Conservation (phyloP, 805 yeast genomes). For the Myxozyma geophila region DNA sequence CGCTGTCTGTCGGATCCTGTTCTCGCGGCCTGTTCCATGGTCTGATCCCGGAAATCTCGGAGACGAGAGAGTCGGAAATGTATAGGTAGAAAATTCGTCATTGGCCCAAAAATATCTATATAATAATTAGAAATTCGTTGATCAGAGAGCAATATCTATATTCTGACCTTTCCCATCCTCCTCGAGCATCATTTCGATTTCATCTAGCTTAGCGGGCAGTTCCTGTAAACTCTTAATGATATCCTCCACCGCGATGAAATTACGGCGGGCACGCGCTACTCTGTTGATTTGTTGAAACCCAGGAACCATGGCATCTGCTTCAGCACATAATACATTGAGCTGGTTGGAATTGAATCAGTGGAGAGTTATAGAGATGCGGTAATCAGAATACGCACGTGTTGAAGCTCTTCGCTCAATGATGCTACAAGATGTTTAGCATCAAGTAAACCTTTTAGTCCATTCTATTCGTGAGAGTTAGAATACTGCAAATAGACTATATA, state of each 20-base stretch:
- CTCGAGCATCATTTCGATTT: conserved; percentile 60
- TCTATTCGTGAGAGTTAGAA: conserved; percentile 5
- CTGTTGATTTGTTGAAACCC: conserved; percentile 68
- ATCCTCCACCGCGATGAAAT: conserved; percentile 68
- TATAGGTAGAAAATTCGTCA: conserved; percentile 63
- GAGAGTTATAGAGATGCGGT: neutral
- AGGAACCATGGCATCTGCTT: conserved; percentile 50
- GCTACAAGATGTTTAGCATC: conserved; percentile 12
- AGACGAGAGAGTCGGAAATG: conserved; percentile 74
- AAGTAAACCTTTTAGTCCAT: conserved; percentile 16
- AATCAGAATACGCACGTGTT: conserved; percentile 2
- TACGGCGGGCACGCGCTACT: conserved; percentile 65
- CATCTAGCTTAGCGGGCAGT: conserved; percentile 56
- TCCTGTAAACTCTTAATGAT: conserved; percentile 66
- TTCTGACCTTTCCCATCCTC: conserved; percentile 43
- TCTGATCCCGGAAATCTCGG: conserved; percentile 78
- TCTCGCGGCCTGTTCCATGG: conserved; percentile 57
- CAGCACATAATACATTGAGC: conserved; percentile 27
- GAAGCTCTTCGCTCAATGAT: conserved; percentile 12
- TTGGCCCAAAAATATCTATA: conserved; percentile 35
- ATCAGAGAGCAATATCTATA: neutral
- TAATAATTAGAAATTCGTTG: neutral
- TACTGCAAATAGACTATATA: neutral
- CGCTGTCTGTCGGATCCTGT: conserved; percentile 65
- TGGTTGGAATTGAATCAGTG: neutral